phyloP scores from a whole-genome alignment of 1,284 basidiomycete genomes.

The Marasmius fiardii region DNA sequence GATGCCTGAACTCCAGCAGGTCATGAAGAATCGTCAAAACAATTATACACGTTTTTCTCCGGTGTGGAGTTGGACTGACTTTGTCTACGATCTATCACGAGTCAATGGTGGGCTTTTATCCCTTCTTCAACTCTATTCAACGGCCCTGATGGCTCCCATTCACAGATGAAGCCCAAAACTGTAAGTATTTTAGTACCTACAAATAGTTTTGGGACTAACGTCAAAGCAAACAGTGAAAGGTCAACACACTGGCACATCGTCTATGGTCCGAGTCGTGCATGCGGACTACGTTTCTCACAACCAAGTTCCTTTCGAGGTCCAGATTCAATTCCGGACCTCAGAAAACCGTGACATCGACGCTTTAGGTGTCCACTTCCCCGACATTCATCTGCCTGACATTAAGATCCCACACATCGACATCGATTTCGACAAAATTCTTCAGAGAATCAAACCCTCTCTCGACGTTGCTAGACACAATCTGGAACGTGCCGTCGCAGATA shows the following conservation, averaged over 20 bases:
- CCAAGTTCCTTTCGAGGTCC: not conserved
- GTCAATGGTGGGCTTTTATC: not conserved
- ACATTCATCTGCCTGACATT: not conserved
- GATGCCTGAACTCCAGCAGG: conserved; percentile 1
- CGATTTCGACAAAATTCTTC: not conserved
- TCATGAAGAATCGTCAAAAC: not conserved
- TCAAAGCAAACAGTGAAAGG: not conserved
- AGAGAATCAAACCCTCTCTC: not conserved
- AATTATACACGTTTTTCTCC: not conserved
- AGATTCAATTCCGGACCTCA: not conserved
- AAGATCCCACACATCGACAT: too few species aligned
- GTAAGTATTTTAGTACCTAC: not conserved
- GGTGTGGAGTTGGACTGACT: not conserved
- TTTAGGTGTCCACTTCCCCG: not conserved
- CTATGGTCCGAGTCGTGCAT: not conserved
- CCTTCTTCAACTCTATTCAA: not conserved
- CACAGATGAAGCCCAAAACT: not conserved
- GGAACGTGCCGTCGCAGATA: not conserved
- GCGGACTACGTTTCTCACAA: not conserved
- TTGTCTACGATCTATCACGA: not conserved
- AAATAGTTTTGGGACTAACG: not conserved
- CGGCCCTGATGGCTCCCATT: not conserved
- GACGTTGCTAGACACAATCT: not conserved
- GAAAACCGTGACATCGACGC: not conserved
- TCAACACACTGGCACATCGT: not conserved